A percentile compares a stretch with the other conserved stretches of the same genome.
Conservation (phyloP, 2,329 filamentous ascomycete species). For the Cercospora sp. region DNA sequence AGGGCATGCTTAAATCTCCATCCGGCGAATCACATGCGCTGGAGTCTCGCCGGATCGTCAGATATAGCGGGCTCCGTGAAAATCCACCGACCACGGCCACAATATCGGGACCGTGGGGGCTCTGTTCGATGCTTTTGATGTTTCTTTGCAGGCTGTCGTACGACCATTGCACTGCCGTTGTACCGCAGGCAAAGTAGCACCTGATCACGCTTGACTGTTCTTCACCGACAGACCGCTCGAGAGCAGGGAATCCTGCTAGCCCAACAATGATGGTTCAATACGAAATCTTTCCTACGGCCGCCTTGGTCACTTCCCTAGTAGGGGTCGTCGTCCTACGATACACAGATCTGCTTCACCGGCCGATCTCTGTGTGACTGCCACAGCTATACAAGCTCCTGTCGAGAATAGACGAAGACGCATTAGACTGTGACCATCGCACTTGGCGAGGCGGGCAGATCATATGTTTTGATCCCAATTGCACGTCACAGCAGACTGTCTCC, state of each 20-base stretch:
- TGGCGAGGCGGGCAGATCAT: neutral
- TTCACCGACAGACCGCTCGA: neutral
- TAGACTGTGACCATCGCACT: neutral
- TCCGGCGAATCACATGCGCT: neutral
- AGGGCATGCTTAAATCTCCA: constrained; percentile 7
- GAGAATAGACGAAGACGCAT: constrained; percentile 6
- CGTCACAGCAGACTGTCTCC: too few species aligned
- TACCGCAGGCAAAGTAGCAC: neutral
- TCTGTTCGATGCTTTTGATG: neutral
- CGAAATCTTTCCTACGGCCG: neutral
- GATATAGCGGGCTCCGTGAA: neutral
- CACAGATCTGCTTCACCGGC: neutral
- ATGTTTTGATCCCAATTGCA: too few species aligned
- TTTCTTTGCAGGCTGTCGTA: neutral
- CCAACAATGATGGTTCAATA: too few species aligned
- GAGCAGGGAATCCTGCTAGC: neutral
- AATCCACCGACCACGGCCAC: constrained; percentile 7
- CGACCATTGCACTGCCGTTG: neutral
- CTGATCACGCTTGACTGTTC: neutral
- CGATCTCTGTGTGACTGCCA: constrained; percentile 10
- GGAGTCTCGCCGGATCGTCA: neutral
- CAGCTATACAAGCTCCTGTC: neutral
- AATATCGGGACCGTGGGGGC: neutral
- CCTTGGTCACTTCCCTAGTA: neutral
- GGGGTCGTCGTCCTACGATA: neutral